phyloP scores from a whole-genome alignment of 306 rosid species.

The Citrullus mucosospermus region DNA sequence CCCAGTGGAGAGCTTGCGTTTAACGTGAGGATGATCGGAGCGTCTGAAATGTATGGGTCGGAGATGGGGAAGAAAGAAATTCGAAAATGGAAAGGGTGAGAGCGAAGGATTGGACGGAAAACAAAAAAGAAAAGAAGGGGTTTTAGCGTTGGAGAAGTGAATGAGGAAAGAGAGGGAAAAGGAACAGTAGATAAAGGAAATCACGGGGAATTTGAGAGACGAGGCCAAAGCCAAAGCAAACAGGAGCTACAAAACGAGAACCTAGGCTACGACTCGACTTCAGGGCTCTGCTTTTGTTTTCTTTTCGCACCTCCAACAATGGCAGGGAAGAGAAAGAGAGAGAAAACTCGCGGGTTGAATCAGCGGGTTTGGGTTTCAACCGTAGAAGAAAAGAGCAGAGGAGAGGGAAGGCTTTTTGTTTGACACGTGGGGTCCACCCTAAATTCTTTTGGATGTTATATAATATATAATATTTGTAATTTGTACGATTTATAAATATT shows the following conservation, averaged over 20 bases:
- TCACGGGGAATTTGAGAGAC: conserved; percentile 57
- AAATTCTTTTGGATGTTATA: not conserved
- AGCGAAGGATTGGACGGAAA: not conserved
- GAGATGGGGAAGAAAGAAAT: not conserved
- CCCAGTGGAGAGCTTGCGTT: conserved; percentile 15
- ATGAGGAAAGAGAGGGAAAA: conserved; percentile 11
- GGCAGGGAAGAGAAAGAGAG: conserved; percentile 17
- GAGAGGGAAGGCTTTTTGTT: not conserved
- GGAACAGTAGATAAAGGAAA: conserved; percentile 16
- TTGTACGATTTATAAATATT: not conserved
- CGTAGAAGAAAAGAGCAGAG: not conserved
- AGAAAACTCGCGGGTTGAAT: not conserved
- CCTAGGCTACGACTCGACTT: not conserved
- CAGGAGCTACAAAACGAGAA: conserved; percentile 3
- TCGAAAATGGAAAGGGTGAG: not conserved
- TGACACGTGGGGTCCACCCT: not conserved
- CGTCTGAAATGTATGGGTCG: not conserved
- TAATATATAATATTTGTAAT: not conserved
- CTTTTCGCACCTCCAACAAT: conserved; percentile 6
- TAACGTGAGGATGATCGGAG: not conserved
- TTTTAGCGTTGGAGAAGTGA: conserved; percentile 18
- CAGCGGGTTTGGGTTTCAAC: not conserved
- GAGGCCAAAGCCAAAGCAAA: not conserved
- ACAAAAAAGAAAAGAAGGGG: conserved; percentile 10
- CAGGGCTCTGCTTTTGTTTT: not conserved